Percentiles rank a stretch among this genome's conserved stretches.
Evolutionary conservation across 1,284 basidiomycete species (phyloP).

Genomic region (Moesziomyces globuligerus): DNA sequence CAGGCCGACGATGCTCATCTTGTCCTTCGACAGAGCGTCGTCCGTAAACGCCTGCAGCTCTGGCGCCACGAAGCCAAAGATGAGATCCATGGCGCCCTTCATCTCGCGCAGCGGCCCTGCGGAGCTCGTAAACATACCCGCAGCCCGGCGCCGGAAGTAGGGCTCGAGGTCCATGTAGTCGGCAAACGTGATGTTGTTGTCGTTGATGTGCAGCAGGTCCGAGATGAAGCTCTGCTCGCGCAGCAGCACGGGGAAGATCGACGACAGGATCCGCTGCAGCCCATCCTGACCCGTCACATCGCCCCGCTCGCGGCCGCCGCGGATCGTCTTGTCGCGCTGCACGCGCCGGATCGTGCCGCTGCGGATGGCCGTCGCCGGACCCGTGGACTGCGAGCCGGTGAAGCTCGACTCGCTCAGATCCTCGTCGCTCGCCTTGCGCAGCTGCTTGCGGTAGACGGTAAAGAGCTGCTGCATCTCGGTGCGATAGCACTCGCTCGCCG

Average conservation of each 20-base stretch:
- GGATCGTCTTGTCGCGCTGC: slow-evolving; percentile 26
- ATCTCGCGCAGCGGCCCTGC: slow-evolving; percentile 55
- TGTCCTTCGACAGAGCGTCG: slow-evolving; percentile 78
- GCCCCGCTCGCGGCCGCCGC: slow-evolving; percentile 14
- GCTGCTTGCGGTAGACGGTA: slow-evolving; percentile 35
- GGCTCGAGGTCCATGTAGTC: slow-evolving; percentile 94
- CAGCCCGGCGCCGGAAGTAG: slow-evolving; percentile 90
- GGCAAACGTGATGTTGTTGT: slow-evolving; percentile 85
- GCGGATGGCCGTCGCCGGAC: slow-evolving; percentile 30
- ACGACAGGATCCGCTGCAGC: slow-evolving; percentile 78
- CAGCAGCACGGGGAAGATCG: slow-evolving; percentile 80
- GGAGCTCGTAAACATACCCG: slow-evolving; percentile 64
- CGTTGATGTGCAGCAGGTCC: slow-evolving; percentile 87
- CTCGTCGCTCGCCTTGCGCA: slow-evolving; percentile 51
- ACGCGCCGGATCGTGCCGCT: slow-evolving; percentile 49
- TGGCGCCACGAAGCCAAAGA: slow-evolving; percentile 88
- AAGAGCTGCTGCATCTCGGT: slow-evolving; percentile 59
- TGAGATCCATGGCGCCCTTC: slow-evolving; percentile 81
- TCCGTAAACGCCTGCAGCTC: slow-evolving; percentile 89
- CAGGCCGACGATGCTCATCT: slow-evolving; percentile 84
- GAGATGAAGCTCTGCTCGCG: slow-evolving; percentile 88
- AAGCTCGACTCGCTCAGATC: slow-evolving; percentile 50
- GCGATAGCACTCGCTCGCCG: slow-evolving; percentile 53
- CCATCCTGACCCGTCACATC: slow-evolving; percentile 71
- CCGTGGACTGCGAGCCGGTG: slow-evolving; percentile 8